Conservation (phyloP, 495 filamentous ascomycete genomes). For the Hypoxylon fuscum region DNA sequence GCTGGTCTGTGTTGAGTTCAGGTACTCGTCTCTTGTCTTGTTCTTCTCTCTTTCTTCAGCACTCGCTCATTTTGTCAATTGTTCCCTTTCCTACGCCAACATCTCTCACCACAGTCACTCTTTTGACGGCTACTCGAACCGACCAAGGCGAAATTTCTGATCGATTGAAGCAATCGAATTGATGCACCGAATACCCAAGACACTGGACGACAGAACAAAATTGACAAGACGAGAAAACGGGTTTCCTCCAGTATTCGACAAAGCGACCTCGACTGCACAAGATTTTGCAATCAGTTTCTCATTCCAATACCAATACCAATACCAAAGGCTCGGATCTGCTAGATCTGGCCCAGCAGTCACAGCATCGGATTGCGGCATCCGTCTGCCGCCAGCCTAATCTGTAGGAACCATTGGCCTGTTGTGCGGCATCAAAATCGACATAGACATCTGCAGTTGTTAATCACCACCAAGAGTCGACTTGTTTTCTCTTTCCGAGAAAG, state of each 20-base stretch:
- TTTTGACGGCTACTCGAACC: conserved; percentile 19
- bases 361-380: conserved; percentile 39
- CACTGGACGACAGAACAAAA: neutral
- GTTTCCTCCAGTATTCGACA: conserved; percentile 17
- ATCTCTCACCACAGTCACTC: conserved; percentile 34
- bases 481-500: conserved; percentile 36
- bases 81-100: conserved; percentile 10
- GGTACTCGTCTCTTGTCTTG: conserved; percentile 11
- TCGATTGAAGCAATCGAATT: conserved; percentile 11
- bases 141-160: conserved; percentile 7
- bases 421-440: conserved; percentile 30
- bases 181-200: neutral
- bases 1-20: conserved; percentile 14
- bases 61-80: conserved; percentile 24
- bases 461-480: too few relatives aligned
- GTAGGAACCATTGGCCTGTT: conserved; percentile 41
- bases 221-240: too few relatives aligned
- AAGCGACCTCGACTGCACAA: conserved; percentile 19
- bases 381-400: conserved; percentile 41
- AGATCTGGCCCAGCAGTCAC: conserved; percentile 21
- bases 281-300: conserved; percentile 24
- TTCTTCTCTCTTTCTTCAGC: conserved; percentile 25
- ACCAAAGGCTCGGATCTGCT: conserved; percentile 21
- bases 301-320: conserved; percentile 29
- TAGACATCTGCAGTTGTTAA: too few relatives aligned